These are phyloP conservation scores for Mortierella alpina DNA, from an alignment of 192 early-diverging fungal species.

Conservation along the genomic window DNA sequence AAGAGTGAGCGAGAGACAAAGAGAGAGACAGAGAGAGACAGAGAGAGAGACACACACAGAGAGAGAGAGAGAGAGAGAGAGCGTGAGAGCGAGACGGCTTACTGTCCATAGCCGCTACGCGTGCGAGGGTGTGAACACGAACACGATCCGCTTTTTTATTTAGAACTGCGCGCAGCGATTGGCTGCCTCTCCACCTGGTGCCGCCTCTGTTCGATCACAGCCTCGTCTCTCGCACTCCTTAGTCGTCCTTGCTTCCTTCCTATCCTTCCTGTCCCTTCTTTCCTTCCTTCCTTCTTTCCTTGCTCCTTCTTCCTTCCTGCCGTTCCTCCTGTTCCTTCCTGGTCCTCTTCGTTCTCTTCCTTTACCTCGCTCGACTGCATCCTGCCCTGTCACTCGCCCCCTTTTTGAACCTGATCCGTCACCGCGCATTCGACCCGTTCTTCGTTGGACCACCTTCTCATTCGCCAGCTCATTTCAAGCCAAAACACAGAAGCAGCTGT, in stretches of 20 bases:
- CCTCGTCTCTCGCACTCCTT: too few species aligned
- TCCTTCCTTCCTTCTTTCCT: neutral
- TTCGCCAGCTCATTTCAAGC: too few species aligned
- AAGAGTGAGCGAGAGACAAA: neutral
- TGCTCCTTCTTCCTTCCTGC: neutral
- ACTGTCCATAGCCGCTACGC: neutral
- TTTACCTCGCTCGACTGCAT: neutral
- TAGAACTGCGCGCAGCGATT: too few species aligned
- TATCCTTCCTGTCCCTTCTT: neutral
- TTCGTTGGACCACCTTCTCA: too few species aligned
- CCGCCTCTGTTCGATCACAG: too few species aligned
- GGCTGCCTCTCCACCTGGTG: too few species aligned
- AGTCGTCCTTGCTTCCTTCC: neutral
- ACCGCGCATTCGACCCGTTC: too few species aligned
- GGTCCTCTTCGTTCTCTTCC: neutral
- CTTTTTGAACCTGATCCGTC: neutral
- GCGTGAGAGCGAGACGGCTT: neutral
- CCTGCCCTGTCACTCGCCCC: neutral
- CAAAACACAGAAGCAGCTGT: too few species aligned
- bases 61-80: neutral
- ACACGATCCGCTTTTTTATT: too few species aligned
- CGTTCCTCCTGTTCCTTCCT: slow-evolving; percentile 5
- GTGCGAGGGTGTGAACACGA: too few species aligned
- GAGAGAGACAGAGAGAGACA: neutral
- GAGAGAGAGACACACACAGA: neutral